A percentile compares a stretch with the other conserved stretches of the same genome.
phyloP scores from a whole-genome alignment of 495 filamentous ascomycete genomes.

The Penicillium lividum region DNA sequence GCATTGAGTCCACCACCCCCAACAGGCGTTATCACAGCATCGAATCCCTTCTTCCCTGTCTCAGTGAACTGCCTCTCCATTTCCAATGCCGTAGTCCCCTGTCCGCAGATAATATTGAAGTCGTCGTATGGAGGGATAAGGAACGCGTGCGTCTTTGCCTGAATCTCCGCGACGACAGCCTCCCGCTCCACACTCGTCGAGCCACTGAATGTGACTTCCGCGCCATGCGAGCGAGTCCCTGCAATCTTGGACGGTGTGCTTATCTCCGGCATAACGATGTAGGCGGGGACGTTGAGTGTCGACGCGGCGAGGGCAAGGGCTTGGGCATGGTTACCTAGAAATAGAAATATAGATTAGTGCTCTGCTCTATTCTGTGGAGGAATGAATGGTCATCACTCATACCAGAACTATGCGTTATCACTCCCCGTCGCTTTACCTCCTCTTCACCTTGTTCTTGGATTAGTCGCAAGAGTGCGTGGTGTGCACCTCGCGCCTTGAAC shows the following conservation, averaged over 20 bases:
- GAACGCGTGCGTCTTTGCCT: constrained; percentile 67
- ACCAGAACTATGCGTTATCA: constrained; percentile 93
- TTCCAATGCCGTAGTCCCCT: constrained; percentile 88
- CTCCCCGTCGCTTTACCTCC: constrained; percentile 60
- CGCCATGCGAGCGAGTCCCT: constrained; percentile 73
- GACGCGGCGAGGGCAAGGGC: constrained; percentile 85
- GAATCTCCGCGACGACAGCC: constrained; percentile 66
- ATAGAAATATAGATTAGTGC: constrained; percentile 3
- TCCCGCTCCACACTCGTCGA: constrained; percentile 80
- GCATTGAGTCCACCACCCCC: constrained; percentile 89
- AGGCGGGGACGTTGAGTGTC: constrained; percentile 62
- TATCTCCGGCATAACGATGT: constrained; percentile 90
- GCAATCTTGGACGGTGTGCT: constrained; percentile 83
- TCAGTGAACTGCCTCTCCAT: constrained; percentile 67
- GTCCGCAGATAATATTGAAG: constrained; percentile 84
- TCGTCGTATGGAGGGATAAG: constrained; percentile 91
- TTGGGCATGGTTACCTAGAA: constrained; percentile 88
- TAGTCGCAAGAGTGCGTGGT: constrained; percentile 80
- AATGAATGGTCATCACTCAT: constrained; percentile 1
- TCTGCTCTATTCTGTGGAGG: neutral
- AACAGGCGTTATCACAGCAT: constrained; percentile 83
- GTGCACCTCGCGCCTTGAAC: constrained; percentile 90
- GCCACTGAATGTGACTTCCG: constrained; percentile 79
- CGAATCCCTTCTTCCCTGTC: constrained; percentile 39
- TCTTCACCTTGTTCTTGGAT: constrained; percentile 62